Conservation (phyloP, 148 eudicot genomes). For the Diospyros lotus region DNA sequence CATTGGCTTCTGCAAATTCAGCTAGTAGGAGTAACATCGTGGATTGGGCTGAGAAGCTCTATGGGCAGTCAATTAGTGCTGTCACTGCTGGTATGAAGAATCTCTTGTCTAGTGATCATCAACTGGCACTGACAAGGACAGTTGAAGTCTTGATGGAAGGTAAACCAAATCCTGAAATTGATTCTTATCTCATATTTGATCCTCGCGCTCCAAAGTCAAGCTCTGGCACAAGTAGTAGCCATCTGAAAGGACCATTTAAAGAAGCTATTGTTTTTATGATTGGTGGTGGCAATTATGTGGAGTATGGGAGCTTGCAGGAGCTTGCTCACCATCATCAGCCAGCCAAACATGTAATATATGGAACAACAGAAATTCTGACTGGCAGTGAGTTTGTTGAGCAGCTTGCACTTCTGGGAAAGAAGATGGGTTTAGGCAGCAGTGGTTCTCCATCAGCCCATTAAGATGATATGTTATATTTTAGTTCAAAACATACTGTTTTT, state of each 20-base stretch:
- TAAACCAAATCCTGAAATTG: constrained; percentile 77
- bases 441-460: constrained; percentile 40
- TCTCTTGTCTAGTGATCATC: constrained; percentile 67
- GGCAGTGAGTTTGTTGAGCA: constrained; percentile 90
- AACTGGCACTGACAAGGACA: constrained; percentile 74
- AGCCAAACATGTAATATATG: constrained; percentile 64
- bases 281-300: constrained; percentile 92
- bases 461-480: background rate
- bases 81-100: constrained; percentile 95
- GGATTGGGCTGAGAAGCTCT: constrained; percentile 90
- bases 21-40: constrained; percentile 78
- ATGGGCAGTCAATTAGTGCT: constrained; percentile 81
- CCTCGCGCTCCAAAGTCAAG: constrained; percentile 92
- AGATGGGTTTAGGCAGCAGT: constrained; percentile 73
- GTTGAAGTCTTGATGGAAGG: constrained; percentile 98
- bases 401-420: constrained; percentile 68
- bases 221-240: constrained; percentile 56
- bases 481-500: constrained; percentile 4
- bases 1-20: constrained; percentile 70
- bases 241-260: constrained; percentile 80
- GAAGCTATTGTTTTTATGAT: constrained; percentile 93
- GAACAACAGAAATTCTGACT: constrained; percentile 75
- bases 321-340: constrained; percentile 73
- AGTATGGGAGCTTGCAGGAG: constrained; percentile 83
- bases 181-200: constrained; percentile 68